Evolutionary conservation across 352 stramenopile genomes (phyloP), one percentile per base, ranked within the genome.

Genomic region (Phytopythium vexans): DNA sequence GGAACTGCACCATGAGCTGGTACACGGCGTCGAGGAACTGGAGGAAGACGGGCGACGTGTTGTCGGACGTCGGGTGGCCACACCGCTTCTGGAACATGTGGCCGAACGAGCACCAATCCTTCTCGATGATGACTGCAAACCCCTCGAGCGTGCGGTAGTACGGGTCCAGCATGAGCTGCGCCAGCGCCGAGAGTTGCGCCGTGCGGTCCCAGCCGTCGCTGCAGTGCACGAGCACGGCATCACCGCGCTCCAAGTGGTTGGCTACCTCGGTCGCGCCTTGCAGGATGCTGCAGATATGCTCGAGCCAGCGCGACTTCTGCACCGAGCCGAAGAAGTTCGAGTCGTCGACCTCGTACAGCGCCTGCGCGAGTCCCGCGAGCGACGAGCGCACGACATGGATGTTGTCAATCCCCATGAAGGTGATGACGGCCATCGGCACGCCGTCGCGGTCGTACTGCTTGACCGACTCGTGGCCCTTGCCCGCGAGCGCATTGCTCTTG

Each of bases 21-120:
- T 96, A 99, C 31, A 99, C 92, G 52, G 88, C 97, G 72, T 99
- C 97, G 12, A 99, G 71, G 68, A 99, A 99, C 65, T 99, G 97
- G 39, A 98, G 68, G 74, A 99, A 99, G 43, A 99, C 96, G 3
- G 97, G 97, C 40, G 96, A 98, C 15, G 95, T 91, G 62, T 99
- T 89, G 44, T 98, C 92, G 7, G 83, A 89, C 3, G 78, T 89
- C 33, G 82, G 80, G 60, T 91, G 81, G 0, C 76, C 79, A 45
- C 77, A 90, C 1, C 89, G 66, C 35, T 90, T 82, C 48, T 83
- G 69, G 62, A 97, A 97, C 64, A 88, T 92, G 63, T 96, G 88
- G 3, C 89, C 89, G 52, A 96, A 97, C 2, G 77, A 74, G 57
- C 79, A 94, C 84, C 84, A 95, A 52, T 95, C 86, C 46, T 95